Conservation (phyloP, 1,284 basidiomycete species). For the Neolentinus lepideus region DNA sequence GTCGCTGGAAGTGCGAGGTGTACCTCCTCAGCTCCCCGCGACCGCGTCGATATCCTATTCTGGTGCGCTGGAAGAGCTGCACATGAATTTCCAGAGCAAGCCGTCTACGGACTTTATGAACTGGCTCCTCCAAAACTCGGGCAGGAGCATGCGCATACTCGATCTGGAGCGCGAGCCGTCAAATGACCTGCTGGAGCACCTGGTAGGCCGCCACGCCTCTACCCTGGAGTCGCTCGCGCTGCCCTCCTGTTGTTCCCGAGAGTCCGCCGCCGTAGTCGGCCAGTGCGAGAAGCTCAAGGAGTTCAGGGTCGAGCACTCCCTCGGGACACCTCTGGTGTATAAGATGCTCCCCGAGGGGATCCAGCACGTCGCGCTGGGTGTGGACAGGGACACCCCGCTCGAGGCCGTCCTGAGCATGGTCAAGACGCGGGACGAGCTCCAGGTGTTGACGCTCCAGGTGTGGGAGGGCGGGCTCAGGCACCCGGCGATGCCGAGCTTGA, state of each 20-base stretch:
- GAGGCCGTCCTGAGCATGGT: slow-evolving; percentile 33
- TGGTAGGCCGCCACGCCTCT: slow-evolving; percentile 39
- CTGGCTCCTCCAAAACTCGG: slow-evolving; percentile 60
- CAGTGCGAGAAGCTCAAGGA: slow-evolving; percentile 42
- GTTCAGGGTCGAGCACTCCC: slow-evolving; percentile 45
- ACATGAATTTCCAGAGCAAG: slow-evolving; percentile 52
- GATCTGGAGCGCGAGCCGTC: slow-evolving; percentile 54
- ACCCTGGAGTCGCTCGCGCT: slow-evolving; percentile 47
- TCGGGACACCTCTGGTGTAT: slow-evolving; percentile 35
- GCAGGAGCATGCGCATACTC: slow-evolving; percentile 38
- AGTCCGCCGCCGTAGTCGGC: slow-evolving; percentile 36
- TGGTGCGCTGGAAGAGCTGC: slow-evolving; percentile 34
- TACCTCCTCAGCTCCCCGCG: slow-evolving; percentile 42
- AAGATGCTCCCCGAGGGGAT: slow-evolving; percentile 41
- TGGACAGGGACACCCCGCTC: slow-evolving; percentile 46
- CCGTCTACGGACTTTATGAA: slow-evolving; percentile 53
- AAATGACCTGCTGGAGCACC: slow-evolving; percentile 40
- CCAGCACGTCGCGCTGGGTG: slow-evolving; percentile 48
- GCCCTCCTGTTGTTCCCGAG: slow-evolving; percentile 42
- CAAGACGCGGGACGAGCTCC: slow-evolving; percentile 28
- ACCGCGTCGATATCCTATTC: slow-evolving; percentile 17
- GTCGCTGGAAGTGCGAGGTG: slow-evolving; percentile 51
- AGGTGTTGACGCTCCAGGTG: slow-evolving; percentile 37
- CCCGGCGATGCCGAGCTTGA: slow-evolving; percentile 37
- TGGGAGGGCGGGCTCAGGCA: slow-evolving; percentile 41